phyloP scores from a whole-genome alignment of 1,284 basidiomycete species.

The Ganoderma meredithae region DNA sequence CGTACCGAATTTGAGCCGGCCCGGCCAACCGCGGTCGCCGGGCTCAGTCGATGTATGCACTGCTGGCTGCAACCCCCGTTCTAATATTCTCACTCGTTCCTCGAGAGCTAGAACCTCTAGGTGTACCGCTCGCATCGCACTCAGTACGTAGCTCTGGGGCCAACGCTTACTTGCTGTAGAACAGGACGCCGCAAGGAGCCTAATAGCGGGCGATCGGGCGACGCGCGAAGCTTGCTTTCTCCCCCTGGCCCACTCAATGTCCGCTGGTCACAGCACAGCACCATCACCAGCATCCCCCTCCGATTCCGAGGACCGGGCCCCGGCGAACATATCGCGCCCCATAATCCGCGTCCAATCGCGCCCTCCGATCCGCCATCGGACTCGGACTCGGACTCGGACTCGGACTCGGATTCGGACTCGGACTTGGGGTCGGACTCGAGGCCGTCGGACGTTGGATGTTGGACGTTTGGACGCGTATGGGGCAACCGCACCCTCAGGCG shows the following conservation, averaged over 20 bases:
- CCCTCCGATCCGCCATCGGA: constrained; percentile 4
- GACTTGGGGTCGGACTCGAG: no score
- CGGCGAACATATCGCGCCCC: neutral
- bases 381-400: neutral
- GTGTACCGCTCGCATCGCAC: no score
- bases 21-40: neutral
- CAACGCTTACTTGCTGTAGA: neutral
- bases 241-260: neutral
- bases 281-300: no score
- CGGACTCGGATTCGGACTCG: neutral
- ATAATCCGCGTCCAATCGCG: neutral
- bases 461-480: no score
- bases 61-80: no score
- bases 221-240: neutral
- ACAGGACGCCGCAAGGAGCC: neutral
- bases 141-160: neutral
- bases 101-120: no score
- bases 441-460: no score
- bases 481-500: neutral
- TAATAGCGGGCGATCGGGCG: neutral
- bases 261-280: no score
- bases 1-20: neutral
- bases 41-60: neutral
- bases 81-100: neutral
- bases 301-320: neutral